phyloP scores from a whole-genome alignment of 2,329 filamentous ascomycete species.

The Ilyonectria destructans region DNA sequence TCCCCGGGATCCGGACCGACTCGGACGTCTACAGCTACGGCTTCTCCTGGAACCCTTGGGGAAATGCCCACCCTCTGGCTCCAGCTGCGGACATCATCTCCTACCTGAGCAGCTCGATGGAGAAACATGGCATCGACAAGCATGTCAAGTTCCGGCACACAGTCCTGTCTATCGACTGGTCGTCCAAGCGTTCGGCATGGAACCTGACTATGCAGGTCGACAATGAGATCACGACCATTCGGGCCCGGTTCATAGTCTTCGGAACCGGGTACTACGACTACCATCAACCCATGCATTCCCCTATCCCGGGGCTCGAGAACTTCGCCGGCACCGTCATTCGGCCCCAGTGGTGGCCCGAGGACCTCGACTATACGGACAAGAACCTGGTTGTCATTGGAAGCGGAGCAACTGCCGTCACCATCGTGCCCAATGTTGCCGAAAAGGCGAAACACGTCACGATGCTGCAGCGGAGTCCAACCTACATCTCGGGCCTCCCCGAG shows the following conservation, averaged over 20 bases:
- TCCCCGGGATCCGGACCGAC: slow-evolving; percentile 79
- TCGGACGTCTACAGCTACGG: slow-evolving; percentile 74
- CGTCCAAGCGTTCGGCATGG: slow-evolving; percentile 8
- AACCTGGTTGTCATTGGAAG: slow-evolving; percentile 77
- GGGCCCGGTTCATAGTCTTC: slow-evolving; percentile 7
- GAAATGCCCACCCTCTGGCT: slow-evolving; percentile 54
- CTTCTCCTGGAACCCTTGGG: slow-evolving; percentile 81
- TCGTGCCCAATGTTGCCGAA: slow-evolving; percentile 73
- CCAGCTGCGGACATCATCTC: background rate
- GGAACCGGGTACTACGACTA: slow-evolving; percentile 49
- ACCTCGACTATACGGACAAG: slow-evolving; percentile 75
- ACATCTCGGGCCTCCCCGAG: slow-evolving; percentile 57
- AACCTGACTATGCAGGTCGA: background rate
- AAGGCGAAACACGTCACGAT: slow-evolving; percentile 76
- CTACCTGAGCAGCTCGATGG: slow-evolving; percentile 2
- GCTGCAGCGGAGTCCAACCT: slow-evolving; percentile 78
- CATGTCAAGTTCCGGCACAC: slow-evolving; percentile 2
- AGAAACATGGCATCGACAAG: slow-evolving; percentile 8
- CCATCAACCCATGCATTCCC: slow-evolving; percentile 66
- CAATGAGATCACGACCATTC: background rate
- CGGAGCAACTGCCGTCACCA: slow-evolving; percentile 78
- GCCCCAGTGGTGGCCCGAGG: slow-evolving; percentile 81
- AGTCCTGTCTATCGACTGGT: background rate
- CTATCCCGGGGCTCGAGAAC: slow-evolving; percentile 59
- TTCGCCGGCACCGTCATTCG: slow-evolving; percentile 67